Conservation (phyloP, 2,329 filamentous ascomycete species). For the Pyrenochaeta sp. region DNA sequence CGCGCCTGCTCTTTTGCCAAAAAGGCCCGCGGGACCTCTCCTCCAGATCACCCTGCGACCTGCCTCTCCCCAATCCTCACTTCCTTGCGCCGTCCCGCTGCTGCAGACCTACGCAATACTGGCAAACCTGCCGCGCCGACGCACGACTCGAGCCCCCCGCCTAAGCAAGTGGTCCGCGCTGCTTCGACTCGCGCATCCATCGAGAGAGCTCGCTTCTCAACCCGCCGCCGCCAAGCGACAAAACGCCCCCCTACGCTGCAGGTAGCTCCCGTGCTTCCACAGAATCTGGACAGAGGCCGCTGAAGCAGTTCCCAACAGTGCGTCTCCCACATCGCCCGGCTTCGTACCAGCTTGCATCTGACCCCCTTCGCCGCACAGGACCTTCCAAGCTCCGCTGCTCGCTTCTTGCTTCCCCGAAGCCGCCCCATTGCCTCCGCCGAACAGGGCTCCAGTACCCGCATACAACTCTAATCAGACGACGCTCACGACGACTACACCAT, state of each 20-base stretch:
- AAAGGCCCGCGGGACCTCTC: constrained; percentile 16
- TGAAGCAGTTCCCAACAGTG: constrained; percentile 26
- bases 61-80: background rate
- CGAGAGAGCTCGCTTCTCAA: constrained; percentile 42
- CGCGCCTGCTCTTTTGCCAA: constrained; percentile 34
- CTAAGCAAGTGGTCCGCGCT: constrained; percentile 21
- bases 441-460: constrained; percentile 29
- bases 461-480: constrained; percentile 35
- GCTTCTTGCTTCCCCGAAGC: constrained; percentile 24
- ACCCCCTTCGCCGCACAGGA: constrained; percentile 6
- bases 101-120: background rate
- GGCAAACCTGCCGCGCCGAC: constrained; percentile 1
- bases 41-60: background rate
- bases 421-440: constrained; percentile 28
- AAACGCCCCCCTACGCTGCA: constrained; percentile 46
- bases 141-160: constrained; percentile 25
- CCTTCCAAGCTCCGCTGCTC: constrained; percentile 16
- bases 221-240: constrained; percentile 47
- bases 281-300: constrained; percentile 27
- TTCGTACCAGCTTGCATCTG: constrained; percentile 16
- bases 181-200: constrained; percentile 28
- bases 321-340: constrained; percentile 16
- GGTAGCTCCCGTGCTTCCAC: constrained; percentile 34
- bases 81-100: background rate
- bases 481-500: constrained; percentile 50